These are phyloP conservation scores for Ogataea hybrid DNA, from an alignment of 1,139 yeast species.

Conservation along the genomic window DNA sequence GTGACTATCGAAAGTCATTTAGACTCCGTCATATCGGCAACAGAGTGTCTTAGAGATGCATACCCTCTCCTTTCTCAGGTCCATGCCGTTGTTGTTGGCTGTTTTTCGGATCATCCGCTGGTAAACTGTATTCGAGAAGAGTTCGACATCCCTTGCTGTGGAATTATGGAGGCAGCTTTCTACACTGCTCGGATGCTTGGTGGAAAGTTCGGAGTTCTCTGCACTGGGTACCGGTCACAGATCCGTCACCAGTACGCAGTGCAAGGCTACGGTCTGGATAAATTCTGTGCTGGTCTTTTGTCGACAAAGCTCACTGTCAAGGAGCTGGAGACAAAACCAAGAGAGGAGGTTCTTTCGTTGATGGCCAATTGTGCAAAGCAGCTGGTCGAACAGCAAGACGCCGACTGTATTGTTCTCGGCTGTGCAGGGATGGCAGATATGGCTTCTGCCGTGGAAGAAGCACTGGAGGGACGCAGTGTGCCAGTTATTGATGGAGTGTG, in stretches of 20 bases:
- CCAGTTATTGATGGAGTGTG: slow-evolving; percentile 32
- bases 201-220: slow-evolving; percentile 26
- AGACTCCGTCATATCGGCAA: slow-evolving; percentile 32
- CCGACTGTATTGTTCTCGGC: slow-evolving; percentile 34
- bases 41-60: slow-evolving; percentile 30
- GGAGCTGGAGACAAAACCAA: slow-evolving; percentile 34
- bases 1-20: slow-evolving; percentile 31
- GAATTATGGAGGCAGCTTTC: slow-evolving; percentile 32
- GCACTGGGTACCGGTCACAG: slow-evolving; percentile 29
- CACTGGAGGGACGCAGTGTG: slow-evolving; percentile 25
- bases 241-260: slow-evolving; percentile 31
- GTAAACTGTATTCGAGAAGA: slow-evolving; percentile 32
- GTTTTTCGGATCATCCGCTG: slow-evolving; percentile 34
- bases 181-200: slow-evolving; percentile 23
- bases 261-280: slow-evolving; percentile 30
- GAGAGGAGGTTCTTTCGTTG: slow-evolving; percentile 30
- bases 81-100: slow-evolving; percentile 32
- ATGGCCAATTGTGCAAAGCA: slow-evolving; percentile 29
- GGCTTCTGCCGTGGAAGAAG: slow-evolving; percentile 31
- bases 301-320: slow-evolving; percentile 35
- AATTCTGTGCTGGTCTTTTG: slow-evolving; percentile 34
- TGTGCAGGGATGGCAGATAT: slow-evolving; percentile 39
- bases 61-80: slow-evolving; percentile 27
- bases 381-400: slow-evolving; percentile 31
- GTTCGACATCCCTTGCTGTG: slow-evolving; percentile 32